phyloP scores from a whole-genome alignment of 192 early-diverging fungal species.

The Dissophora ornata region DNA sequence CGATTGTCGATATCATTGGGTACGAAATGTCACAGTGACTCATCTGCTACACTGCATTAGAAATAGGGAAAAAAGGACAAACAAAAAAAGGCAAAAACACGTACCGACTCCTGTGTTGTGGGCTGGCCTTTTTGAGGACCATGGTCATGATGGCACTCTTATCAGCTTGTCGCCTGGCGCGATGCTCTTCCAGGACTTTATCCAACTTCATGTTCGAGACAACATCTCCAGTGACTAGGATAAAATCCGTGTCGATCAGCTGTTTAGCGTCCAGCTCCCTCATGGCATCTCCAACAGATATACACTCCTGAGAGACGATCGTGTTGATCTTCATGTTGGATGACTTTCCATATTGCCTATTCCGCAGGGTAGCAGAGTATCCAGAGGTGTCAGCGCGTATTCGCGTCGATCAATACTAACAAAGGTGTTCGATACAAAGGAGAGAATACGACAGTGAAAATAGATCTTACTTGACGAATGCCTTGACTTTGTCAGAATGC shows the following conservation, averaged over 20 bases:
- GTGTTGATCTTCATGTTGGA: conserved; percentile 77
- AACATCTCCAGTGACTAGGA: conserved; percentile 90
- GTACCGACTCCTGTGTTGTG: conserved; percentile 54
- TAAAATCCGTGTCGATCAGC: conserved; percentile 88
- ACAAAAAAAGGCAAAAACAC: conserved; percentile 2
- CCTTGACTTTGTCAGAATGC: conserved; percentile 84
- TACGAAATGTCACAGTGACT: conserved; percentile 25
- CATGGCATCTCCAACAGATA: conserved; percentile 91
- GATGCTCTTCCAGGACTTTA: conserved; percentile 83
- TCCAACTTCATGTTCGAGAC: conserved; percentile 91
- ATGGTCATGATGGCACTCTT: conserved; percentile 95
- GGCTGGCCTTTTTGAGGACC: conserved; percentile 79
- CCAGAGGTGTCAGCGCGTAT: too few species aligned
- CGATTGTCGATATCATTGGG: too few species aligned
- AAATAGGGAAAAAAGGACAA: too few species aligned
- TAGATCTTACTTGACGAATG: conserved; percentile 80
- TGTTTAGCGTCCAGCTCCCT: conserved; percentile 88
- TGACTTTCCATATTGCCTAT: conserved; percentile 75
- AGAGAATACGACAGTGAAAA: too few species aligned
- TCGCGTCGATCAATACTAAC: too few species aligned
- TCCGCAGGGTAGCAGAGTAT: too few species aligned
- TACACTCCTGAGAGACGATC: conserved; percentile 77
- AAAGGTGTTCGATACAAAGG: too few species aligned
- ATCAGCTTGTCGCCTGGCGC: conserved; percentile 75
- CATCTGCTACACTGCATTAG: conserved; percentile 6